Evolutionary conservation across 2,329 filamentous ascomycete genomes (phyloP).

Genomic region (Penicillium italicum): DNA sequence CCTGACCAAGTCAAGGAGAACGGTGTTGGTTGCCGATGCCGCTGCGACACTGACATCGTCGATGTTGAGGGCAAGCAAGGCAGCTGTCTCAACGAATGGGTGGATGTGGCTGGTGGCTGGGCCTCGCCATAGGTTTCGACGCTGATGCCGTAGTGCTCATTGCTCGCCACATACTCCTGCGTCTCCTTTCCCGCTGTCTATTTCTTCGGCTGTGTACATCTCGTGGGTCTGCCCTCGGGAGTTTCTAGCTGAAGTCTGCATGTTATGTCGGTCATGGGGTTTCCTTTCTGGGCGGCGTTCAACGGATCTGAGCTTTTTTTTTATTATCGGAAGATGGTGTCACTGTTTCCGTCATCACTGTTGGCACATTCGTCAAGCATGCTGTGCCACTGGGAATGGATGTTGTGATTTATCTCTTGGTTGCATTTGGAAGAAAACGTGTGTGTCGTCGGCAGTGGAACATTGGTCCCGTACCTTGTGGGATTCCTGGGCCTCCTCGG

Average conservation of each 20-base stretch:
- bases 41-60: conserved; percentile 94
- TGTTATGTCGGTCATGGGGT: conserved; percentile 32
- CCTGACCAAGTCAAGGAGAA: conserved; percentile 89
- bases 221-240: conserved; percentile 31
- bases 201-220: conserved; percentile 34
- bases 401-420: conserved; percentile 16
- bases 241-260: conserved; percentile 34
- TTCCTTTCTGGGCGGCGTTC: conserved; percentile 37
- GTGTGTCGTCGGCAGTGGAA: conserved; percentile 3
- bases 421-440: conserved; percentile 11
- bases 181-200: conserved; percentile 29
- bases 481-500: background rate
- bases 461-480: background rate
- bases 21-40: conserved; percentile 92
- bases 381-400: conserved; percentile 32
- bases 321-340: conserved; percentile 32
- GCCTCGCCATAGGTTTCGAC: conserved; percentile 52
- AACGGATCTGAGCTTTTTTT: conserved; percentile 36
- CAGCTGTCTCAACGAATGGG: conserved; percentile 93
- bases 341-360: conserved; percentile 33
- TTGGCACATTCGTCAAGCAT: conserved; percentile 39
- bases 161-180: conserved; percentile 31
- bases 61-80: conserved; percentile 98
- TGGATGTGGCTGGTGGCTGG: conserved; percentile 95
- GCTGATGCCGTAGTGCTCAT: conserved; percentile 6